phyloP scores from a whole-genome alignment of 2,329 filamentous ascomycete species.

The Colletotrichum tropicicola region DNA sequence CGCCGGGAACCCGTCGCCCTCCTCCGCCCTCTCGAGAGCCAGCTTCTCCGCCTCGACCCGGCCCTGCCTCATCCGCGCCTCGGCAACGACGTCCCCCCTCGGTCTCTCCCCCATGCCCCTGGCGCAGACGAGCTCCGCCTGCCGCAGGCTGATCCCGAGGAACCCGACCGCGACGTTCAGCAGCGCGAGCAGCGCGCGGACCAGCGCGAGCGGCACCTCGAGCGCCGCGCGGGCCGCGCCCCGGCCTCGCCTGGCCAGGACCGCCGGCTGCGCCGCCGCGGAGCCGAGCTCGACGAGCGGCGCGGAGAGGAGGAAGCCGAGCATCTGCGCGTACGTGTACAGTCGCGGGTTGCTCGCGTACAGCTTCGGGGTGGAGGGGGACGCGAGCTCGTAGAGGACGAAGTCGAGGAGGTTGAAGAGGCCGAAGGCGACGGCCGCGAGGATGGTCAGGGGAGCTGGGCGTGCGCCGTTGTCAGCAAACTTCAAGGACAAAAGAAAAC shows the following conservation, averaged over 20 bases:
- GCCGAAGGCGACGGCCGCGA: constrained; percentile 18
- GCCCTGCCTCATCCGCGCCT: constrained; percentile 15
- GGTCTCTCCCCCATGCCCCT: constrained; percentile 19
- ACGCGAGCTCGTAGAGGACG: constrained; percentile 19
- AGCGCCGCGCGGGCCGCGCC: background rate
- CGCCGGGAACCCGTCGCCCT: background rate
- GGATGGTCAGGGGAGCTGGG: constrained; percentile 15
- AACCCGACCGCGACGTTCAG: constrained; percentile 5
- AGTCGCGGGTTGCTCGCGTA: constrained; percentile 24
- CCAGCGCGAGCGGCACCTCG: background rate
- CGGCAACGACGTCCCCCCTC: constrained; percentile 12
- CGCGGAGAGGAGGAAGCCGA: constrained; percentile 6
- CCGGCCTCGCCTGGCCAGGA: background rate
- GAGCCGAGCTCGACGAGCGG: constrained; percentile 12
- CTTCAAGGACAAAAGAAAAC: background rate
- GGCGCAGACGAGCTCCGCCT: background rate
- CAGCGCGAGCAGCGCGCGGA: background rate
- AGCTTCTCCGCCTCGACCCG: constrained; percentile 8
- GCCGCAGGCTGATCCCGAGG: background rate
- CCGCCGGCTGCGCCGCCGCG: background rate
- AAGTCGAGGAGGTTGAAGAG: constrained; percentile 27
- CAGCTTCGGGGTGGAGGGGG: constrained; percentile 16
- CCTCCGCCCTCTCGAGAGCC: background rate
- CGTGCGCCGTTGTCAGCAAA: background rate
- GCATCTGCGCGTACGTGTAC: constrained; percentile 17